Conservation (phyloP, 768 basidiomycete genomes). For the Tephrocybe rancida region DNA sequence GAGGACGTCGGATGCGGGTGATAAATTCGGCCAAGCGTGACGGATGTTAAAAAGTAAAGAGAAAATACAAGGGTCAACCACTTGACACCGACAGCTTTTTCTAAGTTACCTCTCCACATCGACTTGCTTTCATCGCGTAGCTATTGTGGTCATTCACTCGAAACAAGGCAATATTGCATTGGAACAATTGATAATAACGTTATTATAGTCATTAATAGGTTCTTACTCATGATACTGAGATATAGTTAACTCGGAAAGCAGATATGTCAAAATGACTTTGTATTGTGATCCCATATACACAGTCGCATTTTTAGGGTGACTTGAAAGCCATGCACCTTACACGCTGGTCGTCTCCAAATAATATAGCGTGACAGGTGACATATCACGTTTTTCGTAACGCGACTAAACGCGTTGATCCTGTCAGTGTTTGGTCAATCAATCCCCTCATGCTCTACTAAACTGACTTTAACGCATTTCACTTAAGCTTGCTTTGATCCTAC, state of each 20-base stretch:
- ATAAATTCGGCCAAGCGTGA: constrained; percentile 16
- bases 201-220: not conserved
- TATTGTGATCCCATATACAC: too few species aligned
- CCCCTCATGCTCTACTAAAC: too few species aligned
- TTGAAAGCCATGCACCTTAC: too few species aligned
- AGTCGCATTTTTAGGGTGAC: too few species aligned
- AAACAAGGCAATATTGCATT: not conserved
- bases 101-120: constrained; percentile 1
- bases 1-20: constrained; percentile 16
- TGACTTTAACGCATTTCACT: too few species aligned
- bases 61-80: constrained; percentile 10
- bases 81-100: not conserved
- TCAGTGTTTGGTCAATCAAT: constrained; percentile 2
- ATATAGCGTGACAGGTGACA: constrained; percentile 13
- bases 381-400: constrained; percentile 21
- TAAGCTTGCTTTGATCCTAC: too few species aligned
- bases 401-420: constrained; percentile 25
- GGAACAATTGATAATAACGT: not conserved
- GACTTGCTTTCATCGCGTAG: constrained; percentile 3
- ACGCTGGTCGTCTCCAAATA: not conserved
- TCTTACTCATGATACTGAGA: not conserved
- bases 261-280: too few species aligned
- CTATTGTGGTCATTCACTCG: not conserved
- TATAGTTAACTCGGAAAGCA: too few species aligned
- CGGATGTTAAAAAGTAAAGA: constrained; percentile 17